Evolutionary conservation across 345 rosid genomes (phyloP).

Genomic region (Sisymbrium irio): DNA sequence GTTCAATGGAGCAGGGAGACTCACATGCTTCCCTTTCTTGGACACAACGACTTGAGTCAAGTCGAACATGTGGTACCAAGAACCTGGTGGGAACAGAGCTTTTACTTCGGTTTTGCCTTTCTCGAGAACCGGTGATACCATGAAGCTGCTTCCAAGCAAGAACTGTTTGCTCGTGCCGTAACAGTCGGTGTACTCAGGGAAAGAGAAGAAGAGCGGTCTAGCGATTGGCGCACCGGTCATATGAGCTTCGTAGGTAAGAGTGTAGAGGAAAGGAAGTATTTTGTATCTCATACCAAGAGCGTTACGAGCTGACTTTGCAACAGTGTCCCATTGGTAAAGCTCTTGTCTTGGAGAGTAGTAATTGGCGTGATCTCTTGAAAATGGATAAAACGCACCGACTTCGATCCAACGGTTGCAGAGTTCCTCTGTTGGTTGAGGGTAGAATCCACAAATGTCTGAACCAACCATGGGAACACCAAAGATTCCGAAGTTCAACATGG

Average conservation of each 20-base stretch:
- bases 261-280: constrained; percentile 83
- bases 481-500: constrained; percentile 84
- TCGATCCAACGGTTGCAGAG: constrained; percentile 98
- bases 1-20: constrained; percentile 74
- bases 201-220: constrained; percentile 96
- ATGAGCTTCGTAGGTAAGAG: constrained; percentile 78
- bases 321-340: constrained; percentile 92
- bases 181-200: constrained; percentile 59
- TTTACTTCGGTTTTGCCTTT: constrained; percentile 62
- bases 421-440: constrained; percentile 88
- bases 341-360: constrained; percentile 92
- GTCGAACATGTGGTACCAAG: constrained; percentile 88
- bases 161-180: constrained; percentile 87
- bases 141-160: constrained; percentile 78
- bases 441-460: constrained; percentile 92
- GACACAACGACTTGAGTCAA: constrained; percentile 56
- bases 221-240: constrained; percentile 79
- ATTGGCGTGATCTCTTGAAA: constrained; percentile 94
- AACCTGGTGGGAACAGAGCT: constrained; percentile 87
- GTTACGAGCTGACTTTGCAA: constrained; percentile 79
- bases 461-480: constrained; percentile 99
- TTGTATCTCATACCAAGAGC: constrained; percentile 96
- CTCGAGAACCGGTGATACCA: constrained; percentile 93
- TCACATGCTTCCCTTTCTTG: constrained; percentile 48
- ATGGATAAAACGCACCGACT: constrained; percentile 91